Conservation (phyloP, 306 rosid species). For the Rosa persica region DNA sequence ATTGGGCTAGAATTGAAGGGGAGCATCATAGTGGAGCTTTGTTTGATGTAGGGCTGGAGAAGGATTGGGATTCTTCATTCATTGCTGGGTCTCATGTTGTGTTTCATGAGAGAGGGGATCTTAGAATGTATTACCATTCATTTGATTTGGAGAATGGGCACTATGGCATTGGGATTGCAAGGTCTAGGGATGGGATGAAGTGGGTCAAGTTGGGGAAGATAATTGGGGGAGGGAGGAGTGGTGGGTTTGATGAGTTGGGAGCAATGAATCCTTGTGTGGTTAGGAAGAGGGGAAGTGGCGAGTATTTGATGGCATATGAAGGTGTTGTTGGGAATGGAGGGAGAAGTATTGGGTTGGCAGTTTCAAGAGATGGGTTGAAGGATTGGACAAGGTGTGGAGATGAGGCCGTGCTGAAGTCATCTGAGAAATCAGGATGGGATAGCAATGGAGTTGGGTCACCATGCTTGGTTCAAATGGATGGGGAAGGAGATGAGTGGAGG, state of each 20-base stretch:
- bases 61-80: constrained; percentile 70
- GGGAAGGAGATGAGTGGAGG: constrained; percentile 61
- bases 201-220: constrained; percentile 78
- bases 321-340: constrained; percentile 61
- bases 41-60: constrained; percentile 61
- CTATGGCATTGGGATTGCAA: constrained; percentile 64
- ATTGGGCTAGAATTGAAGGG: constrained; percentile 91
- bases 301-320: constrained; percentile 77
- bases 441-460: constrained; percentile 61
- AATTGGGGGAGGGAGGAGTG: constrained; percentile 47
- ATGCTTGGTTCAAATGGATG: constrained; percentile 64
- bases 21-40: constrained; percentile 84
- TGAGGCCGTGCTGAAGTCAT: constrained; percentile 34
- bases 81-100: constrained; percentile 67
- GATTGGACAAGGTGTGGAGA: constrained; percentile 60
- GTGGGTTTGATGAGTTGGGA: constrained; percentile 65
- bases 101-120: constrained; percentile 63
- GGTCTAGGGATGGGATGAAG: constrained; percentile 81
- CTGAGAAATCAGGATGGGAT: constrained; percentile 62
- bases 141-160: constrained; percentile 52
- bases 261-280: constrained; percentile 49
- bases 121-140: constrained; percentile 84
- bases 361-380: constrained; percentile 64
- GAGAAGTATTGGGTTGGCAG: constrained; percentile 70
- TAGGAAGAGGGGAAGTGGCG: constrained; percentile 48